phyloP scores from a whole-genome alignment of 345 rosid genomes.

The Euphorbia lathyris region DNA sequence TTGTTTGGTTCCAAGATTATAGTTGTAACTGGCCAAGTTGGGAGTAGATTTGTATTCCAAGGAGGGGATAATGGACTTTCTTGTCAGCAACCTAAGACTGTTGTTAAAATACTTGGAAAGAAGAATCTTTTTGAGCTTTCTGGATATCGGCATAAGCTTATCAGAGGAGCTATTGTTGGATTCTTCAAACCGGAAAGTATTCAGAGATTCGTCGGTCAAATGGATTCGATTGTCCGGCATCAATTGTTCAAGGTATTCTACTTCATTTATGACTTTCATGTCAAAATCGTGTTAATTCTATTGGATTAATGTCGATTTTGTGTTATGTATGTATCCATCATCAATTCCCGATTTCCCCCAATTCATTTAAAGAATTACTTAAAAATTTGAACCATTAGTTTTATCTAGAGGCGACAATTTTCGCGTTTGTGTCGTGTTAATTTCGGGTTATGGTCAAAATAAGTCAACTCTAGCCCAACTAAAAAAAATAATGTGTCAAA shows the following conservation, averaged over 20 bases:
- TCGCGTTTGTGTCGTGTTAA: too few relatives aligned
- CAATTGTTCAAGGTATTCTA: background rate
- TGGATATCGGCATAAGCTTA: background rate
- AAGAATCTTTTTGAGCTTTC: background rate
- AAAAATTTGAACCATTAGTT: too few relatives aligned
- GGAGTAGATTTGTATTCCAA: constrained; percentile 18
- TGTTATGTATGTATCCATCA: too few relatives aligned
- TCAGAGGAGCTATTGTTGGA: background rate
- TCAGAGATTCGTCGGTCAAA: background rate
- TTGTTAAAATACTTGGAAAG: background rate
- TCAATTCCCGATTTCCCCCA: too few relatives aligned
- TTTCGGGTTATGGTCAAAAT: too few relatives aligned
- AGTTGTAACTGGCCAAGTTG: constrained; percentile 24
- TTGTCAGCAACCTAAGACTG: background rate
- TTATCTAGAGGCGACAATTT: too few relatives aligned
- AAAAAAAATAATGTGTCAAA: too few relatives aligned
- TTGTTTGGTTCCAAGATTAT: constrained; percentile 18
- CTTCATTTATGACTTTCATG: background rate
- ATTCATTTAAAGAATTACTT: too few relatives aligned
- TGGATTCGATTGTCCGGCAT: background rate
- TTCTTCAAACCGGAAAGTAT: background rate
- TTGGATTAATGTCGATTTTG: too few relatives aligned
- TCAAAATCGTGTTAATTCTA: too few relatives aligned
- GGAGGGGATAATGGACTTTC: constrained; percentile 21
- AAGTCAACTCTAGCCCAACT: too few relatives aligned